Percentiles rank a stretch among this genome's conserved stretches.
These are phyloP conservation scores for Emergomyces africanus DNA, from an alignment of 2,329 filamentous ascomycete genomes.

Conservation along the genomic window DNA sequence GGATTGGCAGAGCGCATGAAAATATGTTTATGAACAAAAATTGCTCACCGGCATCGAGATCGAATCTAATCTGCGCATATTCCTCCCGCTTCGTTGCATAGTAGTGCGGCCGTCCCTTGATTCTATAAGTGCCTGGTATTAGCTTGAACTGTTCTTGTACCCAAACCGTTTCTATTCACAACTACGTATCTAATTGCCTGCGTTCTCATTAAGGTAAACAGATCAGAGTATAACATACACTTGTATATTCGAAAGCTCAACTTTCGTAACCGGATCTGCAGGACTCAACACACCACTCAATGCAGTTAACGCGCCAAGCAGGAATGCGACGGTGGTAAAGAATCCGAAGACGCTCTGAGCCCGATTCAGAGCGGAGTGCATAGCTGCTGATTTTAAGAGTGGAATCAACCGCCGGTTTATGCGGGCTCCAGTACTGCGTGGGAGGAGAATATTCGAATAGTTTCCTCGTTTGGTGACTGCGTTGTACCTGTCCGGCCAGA, in stretches of 20 bases:
- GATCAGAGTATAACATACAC: constrained; percentile 47
- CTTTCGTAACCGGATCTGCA: constrained; percentile 41
- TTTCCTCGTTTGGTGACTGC: not conserved
- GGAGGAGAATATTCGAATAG: not conserved
- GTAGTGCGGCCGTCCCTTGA: constrained; percentile 89
- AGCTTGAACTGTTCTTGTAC: not conserved
- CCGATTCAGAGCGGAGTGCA: constrained; percentile 81
- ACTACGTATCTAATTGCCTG: not conserved
- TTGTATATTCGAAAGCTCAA: constrained; percentile 52
- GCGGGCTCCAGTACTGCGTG: not conserved
- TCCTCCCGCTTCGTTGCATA: constrained; percentile 88
- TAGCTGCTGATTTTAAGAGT: constrained; percentile 32
- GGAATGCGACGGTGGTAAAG: constrained; percentile 89
- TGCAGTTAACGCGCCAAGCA: constrained; percentile 66
- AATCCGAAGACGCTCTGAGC: constrained; percentile 91
- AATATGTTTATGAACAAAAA: not conserved
- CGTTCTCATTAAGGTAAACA: not conserved
- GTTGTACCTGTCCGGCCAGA: not conserved
- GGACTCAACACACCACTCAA: constrained; percentile 56
- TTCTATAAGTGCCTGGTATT: constrained; percentile 35
- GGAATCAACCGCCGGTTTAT: not conserved
- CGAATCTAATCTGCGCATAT: constrained; percentile 89
- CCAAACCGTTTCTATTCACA: not conserved
- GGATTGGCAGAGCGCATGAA: not conserved
- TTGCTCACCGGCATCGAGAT: constrained; percentile 59